A percentile compares a stretch with the other conserved stretches of the same genome.
Evolutionary conservation across 1,284 basidiomycete species (phyloP).

Genomic region (Rhodotorula sp.): DNA sequence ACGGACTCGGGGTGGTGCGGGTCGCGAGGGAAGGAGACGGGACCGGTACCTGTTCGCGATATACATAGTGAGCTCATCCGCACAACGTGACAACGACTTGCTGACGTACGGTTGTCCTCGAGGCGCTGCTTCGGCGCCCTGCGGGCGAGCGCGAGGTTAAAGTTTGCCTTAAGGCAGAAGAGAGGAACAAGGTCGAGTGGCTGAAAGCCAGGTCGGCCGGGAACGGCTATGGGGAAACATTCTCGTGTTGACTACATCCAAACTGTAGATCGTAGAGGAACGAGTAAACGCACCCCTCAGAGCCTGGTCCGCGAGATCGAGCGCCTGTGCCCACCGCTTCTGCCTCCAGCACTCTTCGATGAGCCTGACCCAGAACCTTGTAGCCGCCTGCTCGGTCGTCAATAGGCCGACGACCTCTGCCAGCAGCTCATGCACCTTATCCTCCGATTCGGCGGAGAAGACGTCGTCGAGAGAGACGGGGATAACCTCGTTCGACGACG

Average conservation of each 20-base stretch:
- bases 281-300: conserved; percentile 47
- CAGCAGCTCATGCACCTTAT: conserved; percentile 64
- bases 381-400: conserved; percentile 65
- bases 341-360: conserved; percentile 70
- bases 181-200: conserved; percentile 62
- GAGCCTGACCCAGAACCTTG: conserved; percentile 70
- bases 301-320: conserved; percentile 54
- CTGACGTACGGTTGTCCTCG: conserved; percentile 59
- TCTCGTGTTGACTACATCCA: too few relatives aligned
- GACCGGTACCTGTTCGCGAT: background rate
- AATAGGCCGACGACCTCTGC: conserved; percentile 69
- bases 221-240: conserved; percentile 57
- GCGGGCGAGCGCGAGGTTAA: conserved; percentile 72
- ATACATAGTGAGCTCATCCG: too few relatives aligned
- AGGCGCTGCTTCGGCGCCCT: conserved; percentile 76
- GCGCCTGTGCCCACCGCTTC: conserved; percentile 51
- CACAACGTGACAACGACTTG: too few relatives aligned
- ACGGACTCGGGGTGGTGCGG: conserved; percentile 33
- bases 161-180: conserved; percentile 75
- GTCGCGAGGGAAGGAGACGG: conserved; percentile 17
- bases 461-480: conserved; percentile 74
- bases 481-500: conserved; percentile 58
- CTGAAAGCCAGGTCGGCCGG: conserved; percentile 63
- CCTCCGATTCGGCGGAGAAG: conserved; percentile 42
- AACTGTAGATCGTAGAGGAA: background rate